Evolutionary conservation across 768 basidiomycete genomes (phyloP), one percentile per base, ranked within the genome.

Genomic region (Serendipita sp.): DNA sequence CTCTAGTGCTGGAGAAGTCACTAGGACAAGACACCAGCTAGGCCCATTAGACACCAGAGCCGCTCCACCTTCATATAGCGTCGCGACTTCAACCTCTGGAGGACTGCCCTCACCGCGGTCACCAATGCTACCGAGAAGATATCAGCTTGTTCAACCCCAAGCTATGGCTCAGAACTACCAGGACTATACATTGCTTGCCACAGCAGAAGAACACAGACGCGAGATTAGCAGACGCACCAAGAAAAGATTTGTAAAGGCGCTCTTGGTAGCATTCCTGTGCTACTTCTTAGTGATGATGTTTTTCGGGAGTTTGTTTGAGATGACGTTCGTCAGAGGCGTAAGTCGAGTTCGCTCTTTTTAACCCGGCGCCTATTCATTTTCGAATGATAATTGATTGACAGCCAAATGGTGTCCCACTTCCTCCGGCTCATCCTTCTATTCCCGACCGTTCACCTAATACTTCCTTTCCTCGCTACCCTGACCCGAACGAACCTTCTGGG

Each of bases 31-130:
- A 60, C 56, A 53, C 32, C 48, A 60, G 37, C 56, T 10, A n/a
- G n/a, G 48, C 30, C 56, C 30, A 53, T 24, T 18, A 53, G 48
- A 53, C 32, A 7, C 16, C 10, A 37, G 56, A 28, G 28, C 56
- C 8, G 56, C 30, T 28, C 56, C 56, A 28, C 56, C 56, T 8
- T 60, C 56, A 10, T 60, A 60, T 32, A 60, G 30, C 30, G 56
- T 60, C 56, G 56, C 56, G 16, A 60, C 56, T 60, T 53, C 48
- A 7, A 53, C 18, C 8, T 60, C 56, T 32, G 56, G n/a, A n/a
- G 56, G 56, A 32, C 28, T 11, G 1, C 24, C 28, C 35, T 60
- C 56, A 18, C 56, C 56, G 1, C 34, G 2, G 16, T n/a, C 37
- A 38, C 56, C 56, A 28, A 28, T 60, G 2, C n/a, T 51, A 51